Evolutionary conservation across 2,329 filamentous ascomycete species (phyloP), one percentile per base, ranked within the genome.

Genomic region (Polytolypa hystricis): DNA sequence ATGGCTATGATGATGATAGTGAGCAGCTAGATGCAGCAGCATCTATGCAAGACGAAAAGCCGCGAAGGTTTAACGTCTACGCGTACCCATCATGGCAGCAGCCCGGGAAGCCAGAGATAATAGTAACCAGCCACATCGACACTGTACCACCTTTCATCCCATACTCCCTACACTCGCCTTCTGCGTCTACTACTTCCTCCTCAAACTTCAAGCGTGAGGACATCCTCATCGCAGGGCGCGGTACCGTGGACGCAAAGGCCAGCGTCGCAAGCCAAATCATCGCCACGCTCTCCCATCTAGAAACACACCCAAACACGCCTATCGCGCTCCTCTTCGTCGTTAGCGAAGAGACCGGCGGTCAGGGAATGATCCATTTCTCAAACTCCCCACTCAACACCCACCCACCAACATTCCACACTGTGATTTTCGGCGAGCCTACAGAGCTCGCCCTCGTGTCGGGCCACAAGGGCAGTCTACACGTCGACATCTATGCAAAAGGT

Each of bases 351-450:
- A 71, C 70, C 2, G 67, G 67, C 3, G 89, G 89, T 7, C 79
- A 81, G 43, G 89, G 89, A 6, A 96, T 96, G 89, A 58, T 57
- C 34, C 51, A 57, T 33, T 67, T 66, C 49, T 65, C 63, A 9
- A 37, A 55, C 5, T 66, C 67, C 47, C 26, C 58, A 41, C 49
- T 70, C 58, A 69, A 77, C 49, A 62, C 35, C 43, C 69, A 21
- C 47, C 57, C 28, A 52, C 64, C 40, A 11, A 47, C 46, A 12
- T 79, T 76, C 65, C 70, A 79, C 21, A 76, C 84, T 3, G 78
- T 84, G 49, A 81, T 91, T 51, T 96, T 95, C 52, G 89, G 91
- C 27, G 91, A 98, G 57, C 89, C 89, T 0, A 98, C 91, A 0
- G 85, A 93, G 51, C 74, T 79, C 47, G 84, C 82, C 58, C 78